Percentiles rank a stretch among this genome's conserved stretches.
phyloP scores from a whole-genome alignment of 495 filamentous ascomycete genomes.

The Letharia columbiana region DNA sequence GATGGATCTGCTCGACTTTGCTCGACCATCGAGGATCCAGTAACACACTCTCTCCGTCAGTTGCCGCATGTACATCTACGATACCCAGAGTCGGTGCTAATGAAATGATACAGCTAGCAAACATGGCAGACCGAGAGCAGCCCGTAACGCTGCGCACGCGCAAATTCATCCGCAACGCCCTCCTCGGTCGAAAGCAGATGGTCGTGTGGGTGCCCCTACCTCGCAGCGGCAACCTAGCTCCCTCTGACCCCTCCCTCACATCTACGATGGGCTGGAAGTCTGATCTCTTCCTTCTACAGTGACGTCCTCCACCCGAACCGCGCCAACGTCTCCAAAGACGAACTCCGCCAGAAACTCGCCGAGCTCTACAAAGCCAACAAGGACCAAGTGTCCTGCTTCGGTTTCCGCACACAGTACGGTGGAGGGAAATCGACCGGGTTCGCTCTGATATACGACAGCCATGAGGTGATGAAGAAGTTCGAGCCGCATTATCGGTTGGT shows the following conservation, averaged over 20 bases:
- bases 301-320: slow-evolving; percentile 99
- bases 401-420: slow-evolving; percentile 97
- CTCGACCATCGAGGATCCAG: neutral
- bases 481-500: slow-evolving; percentile 97
- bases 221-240: slow-evolving; percentile 14
- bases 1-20: neutral
- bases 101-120: slow-evolving; percentile 32
- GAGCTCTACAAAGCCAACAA: slow-evolving; percentile 96
- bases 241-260: neutral
- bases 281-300: slow-evolving; percentile 39
- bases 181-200: slow-evolving; percentile 99
- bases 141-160: slow-evolving; percentile 96
- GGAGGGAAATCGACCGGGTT: slow-evolving; percentile 99
- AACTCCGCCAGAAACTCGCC: slow-evolving; percentile 89
- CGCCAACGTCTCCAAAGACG: slow-evolving; percentile 97
- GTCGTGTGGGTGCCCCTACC: slow-evolving; percentile 72
- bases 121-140: slow-evolving; percentile 79
- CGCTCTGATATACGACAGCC: slow-evolving; percentile 94
- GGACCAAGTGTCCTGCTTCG: slow-evolving; percentile 94
- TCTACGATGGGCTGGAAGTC: neutral
- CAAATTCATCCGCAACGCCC: slow-evolving; percentile 99
- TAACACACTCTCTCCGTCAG: neutral
- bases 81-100: neutral
- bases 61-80: neutral
- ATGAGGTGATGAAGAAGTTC: slow-evolving; percentile 98